Evolutionary conservation across 768 basidiomycete species (phyloP), one percentile per base, ranked within the genome.

Genomic region (Boletus huronensis): DNA sequence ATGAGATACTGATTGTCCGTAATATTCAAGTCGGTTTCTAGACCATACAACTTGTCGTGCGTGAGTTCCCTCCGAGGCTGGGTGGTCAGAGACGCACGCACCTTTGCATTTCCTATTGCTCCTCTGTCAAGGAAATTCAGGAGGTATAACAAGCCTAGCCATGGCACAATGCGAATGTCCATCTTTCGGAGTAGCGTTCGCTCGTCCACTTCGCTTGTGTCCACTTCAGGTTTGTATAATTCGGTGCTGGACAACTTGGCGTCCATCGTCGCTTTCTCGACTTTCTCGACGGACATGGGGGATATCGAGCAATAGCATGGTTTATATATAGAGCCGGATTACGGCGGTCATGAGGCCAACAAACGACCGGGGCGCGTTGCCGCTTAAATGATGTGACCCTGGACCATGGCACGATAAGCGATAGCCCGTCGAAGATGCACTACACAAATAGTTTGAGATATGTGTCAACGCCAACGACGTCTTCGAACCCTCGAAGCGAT

Each of bases 21-120:
- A 26, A 88, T 81, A 31, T 80, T 71, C 40, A 87, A 70, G 60
- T 86, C 82, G 16, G 57, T 59, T 58, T 79, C 80, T 55, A 89
- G 72, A 52, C 77, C 67, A 55, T 87, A 88, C 41, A 89, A 63
- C 85, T 87, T 58, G 45, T 16, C 6, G 25, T 23, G 21, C 34
- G n/a, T 38, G 34, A 51, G 35, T 4, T 38, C n/a, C 6, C 36
- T 51, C 34, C 32, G 32, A 14, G 32, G 45, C 16, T 31, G 28
- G 11, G 31, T 41, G 3, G 9, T 8, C 3, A 26, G 14, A 35
- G 10, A 29, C 35, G 3, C 36, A 62, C 75, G 48, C 42, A 85
- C 88, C 74, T 82, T 83, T 5, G 87, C 86, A 66, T 90, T 90
- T 39, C 87, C 89, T 61, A 91, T 84, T 50, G 81, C 79, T 36